Evolutionary conservation across 1,284 basidiomycete species (phyloP).

Genomic region (Puccinia coronata): DNA sequence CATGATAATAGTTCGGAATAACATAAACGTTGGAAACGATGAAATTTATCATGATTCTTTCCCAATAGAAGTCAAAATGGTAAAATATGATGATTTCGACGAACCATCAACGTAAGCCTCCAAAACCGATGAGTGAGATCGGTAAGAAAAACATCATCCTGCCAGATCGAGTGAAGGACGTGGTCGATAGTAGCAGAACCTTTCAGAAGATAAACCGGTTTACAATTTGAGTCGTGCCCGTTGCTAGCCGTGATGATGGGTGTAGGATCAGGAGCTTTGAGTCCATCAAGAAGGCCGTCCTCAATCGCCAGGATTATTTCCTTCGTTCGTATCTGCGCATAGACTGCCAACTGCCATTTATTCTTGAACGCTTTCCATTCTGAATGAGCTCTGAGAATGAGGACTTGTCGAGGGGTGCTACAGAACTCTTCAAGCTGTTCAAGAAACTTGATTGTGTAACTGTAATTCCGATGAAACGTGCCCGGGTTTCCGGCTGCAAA

Average conservation of each 20-base stretch:
- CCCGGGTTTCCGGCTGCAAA: conserved; percentile 44
- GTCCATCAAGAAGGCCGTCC: conserved; percentile 32
- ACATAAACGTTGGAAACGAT: neutral
- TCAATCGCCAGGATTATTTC: conserved; percentile 37
- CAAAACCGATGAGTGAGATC: conserved; percentile 49
- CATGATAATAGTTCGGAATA: neutral
- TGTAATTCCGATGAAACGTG: conserved; percentile 48
- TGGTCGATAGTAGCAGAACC: conserved; percentile 22
- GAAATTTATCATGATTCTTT: neutral
- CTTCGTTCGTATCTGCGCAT: conserved; percentile 46
- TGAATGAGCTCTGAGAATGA: conserved; percentile 34
- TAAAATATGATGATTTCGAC: neutral
- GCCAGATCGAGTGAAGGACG: conserved; percentile 35
- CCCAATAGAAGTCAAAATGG: neutral
- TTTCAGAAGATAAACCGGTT: conserved; percentile 20
- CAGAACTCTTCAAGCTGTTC: conserved; percentile 44
- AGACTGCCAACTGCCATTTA: conserved; percentile 46
- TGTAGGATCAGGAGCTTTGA: neutral
- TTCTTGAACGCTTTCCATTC: conserved; percentile 42
- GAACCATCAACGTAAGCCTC: conserved; percentile 47
- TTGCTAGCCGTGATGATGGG: conserved; percentile 6
- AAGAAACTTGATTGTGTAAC: conserved; percentile 24
- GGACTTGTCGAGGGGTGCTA: conserved; percentile 26
- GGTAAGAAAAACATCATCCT: conserved; percentile 41
- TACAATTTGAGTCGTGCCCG: neutral